These are phyloP conservation scores for Puccinia novopanici DNA, from an alignment of 1,284 basidiomycete genomes.

Conservation along the genomic window DNA sequence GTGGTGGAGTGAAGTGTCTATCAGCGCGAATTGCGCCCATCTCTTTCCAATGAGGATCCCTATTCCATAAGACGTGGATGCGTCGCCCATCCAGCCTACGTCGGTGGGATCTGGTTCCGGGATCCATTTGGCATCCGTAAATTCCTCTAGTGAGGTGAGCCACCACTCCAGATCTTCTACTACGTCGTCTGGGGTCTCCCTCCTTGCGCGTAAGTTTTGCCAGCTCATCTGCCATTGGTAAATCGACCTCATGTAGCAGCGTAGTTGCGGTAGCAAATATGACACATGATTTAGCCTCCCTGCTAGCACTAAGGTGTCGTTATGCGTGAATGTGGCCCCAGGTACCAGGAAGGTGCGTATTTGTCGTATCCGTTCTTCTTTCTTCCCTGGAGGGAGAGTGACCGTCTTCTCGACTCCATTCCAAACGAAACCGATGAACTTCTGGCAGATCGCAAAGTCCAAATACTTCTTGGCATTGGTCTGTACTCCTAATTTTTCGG, in stretches of 20 bases:
- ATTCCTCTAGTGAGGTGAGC: background rate
- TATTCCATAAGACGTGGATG: background rate
- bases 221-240: background rate
- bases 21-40: background rate
- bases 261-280: background rate
- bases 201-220: background rate
- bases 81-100: background rate
- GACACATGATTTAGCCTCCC: background rate
- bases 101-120: too few species aligned
- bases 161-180: background rate
- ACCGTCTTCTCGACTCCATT: background rate
- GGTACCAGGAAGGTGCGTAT: too few species aligned
- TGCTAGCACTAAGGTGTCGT: background rate
- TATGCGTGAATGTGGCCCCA: too few species aligned
- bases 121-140: too few species aligned
- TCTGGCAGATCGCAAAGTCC: background rate
- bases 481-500: background rate
- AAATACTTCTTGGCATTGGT: slow-evolving; percentile 9
- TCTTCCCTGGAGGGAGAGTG: background rate
- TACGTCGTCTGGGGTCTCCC: background rate
- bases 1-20: background rate
- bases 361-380: background rate
- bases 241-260: background rate
- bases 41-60: background rate
- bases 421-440: slow-evolving; percentile 24